Base-by-base conservation (phyloP, 1,139 yeast genomes). In the Candida frijolesensis region DNA sequence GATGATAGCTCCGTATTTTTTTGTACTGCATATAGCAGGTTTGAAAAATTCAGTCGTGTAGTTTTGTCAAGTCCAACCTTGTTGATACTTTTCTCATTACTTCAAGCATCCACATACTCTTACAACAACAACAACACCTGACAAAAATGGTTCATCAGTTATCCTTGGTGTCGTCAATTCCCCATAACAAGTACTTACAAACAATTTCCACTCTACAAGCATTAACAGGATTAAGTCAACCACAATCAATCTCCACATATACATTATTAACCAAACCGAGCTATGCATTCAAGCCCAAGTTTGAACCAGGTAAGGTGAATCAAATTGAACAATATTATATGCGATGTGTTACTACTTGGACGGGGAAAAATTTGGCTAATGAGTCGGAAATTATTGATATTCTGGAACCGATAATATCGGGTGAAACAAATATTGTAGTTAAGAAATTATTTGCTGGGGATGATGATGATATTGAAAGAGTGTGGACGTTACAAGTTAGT, bases 401-500 rank as follows among this genome's bases (percentile, higher is more conserved):
- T n/a, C 51, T 67, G 11, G 45, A 53, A 33, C 75, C 79, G 0
- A 49, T 68, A 4, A 46, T 66, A 4, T 49, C 58, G 41, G 63
- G 51, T 32, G 58, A 56, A 42, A 51, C 54, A 34, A 59, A 61
- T 47, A 55, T 59, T 8, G 54, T 68, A 7, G 57, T 60, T 42
- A 68, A 64, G 43, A 59, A 70, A 35, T 59, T 74, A 41, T 74
- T 75, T 51, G 51, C 58, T 19, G 68, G 66, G 15, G 68, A 66
- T 37, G 69, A 66, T 22, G 65, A 65, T 29, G 61, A 63, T 38
- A 57, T 65, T 60, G 53, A 74, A 67, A 58, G 63, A 51, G 63
- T 58, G 37, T 88, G 96, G 96, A 78, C 85, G 0, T 60, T 90
- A 29, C 87, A 84, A 57, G 76, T 87, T 19, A 74, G 84, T 8